A percentile compares a stretch with the other conserved stretches of the same genome.
phyloP scores from a whole-genome alignment of 768 basidiomycete species.

The Astraeus odoratus region DNA sequence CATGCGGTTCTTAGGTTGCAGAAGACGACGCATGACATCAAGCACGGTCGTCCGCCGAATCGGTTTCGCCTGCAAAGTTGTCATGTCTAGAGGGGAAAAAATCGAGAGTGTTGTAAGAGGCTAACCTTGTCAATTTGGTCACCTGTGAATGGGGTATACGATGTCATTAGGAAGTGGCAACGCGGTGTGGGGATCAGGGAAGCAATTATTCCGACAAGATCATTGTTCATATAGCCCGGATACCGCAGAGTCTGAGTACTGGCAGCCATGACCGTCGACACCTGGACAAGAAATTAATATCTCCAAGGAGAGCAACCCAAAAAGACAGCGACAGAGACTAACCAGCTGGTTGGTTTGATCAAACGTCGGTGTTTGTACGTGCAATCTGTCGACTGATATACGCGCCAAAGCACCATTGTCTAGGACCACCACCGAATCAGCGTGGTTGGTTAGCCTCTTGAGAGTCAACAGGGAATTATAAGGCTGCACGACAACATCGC shows the following conservation, averaged over 20 bases:
- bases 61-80: conserved; percentile 69
- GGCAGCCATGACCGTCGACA: conserved; percentile 95
- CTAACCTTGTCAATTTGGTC: conserved; percentile 92
- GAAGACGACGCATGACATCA: conserved; percentile 95
- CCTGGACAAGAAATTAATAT: conserved; percentile 37
- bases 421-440: conserved; percentile 94
- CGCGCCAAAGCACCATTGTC: conserved; percentile 92
- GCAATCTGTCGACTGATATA: conserved; percentile 88
- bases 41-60: conserved; percentile 95
- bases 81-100: not conserved
- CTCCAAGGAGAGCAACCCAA: not conserved
- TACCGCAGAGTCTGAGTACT: conserved; percentile 96
- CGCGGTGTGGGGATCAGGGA: conserved; percentile 95
- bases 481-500: conserved; percentile 97
- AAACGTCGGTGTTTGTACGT: conserved; percentile 80
- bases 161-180: conserved; percentile 98
- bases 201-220: conserved; percentile 94
- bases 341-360: conserved; percentile 92
- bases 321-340: too few species aligned
- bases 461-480: conserved; percentile 94
- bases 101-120: not conserved
- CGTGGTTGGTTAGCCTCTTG: conserved; percentile 91
- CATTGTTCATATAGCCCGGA: conserved; percentile 99
- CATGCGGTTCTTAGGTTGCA: conserved; percentile 98
- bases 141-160: conserved; percentile 96